Evolutionary conservation across 176 grass and related monocot genomes (phyloP), one percentile per base, ranked within the genome.

Genomic region (Triticum urartu): DNA sequence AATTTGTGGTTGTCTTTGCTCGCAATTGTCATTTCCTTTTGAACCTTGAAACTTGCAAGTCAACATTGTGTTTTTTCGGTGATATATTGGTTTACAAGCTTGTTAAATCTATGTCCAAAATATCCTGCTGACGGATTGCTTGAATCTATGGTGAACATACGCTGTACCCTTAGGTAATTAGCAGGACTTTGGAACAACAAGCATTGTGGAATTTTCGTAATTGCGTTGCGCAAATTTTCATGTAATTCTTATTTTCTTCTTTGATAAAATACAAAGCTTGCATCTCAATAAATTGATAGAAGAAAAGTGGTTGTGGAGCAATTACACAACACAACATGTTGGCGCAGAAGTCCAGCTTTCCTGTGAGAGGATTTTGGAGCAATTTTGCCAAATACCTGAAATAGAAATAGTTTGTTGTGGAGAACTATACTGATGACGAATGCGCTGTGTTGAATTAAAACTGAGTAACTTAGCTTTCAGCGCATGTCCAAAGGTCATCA

Each of bases 381-480:
- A 47, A 13, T 47, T 47, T 47, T 47, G 11, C 11, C 43, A 47
- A 13, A 47, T 47, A 47, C 43, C 43, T 47, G 11, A 47, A 47
- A 47, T 47, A 47, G 11, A 13, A 58, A 58, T 58, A 58, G 54
- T 58, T 58, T 58, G 54, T 58, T 58, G 5, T 21, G 54, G 54
- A 21, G 54, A 20, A 58, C 5, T 38, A 45, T 47, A 47, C 3
- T 47, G 43, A 47, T 47, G 11, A 47, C 11, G 43, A 47, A 47
- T 47, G 43, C 3, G 43, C 43, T 47, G 43, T 47, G 43, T 64
- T 25, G 40, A 59, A 11, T 84, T 72, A 54, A 36, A 85, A 75
- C 45, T 59, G 43, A 20, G 84, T 73, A 58, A 58, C 13, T 80
- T 66, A 85, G 43, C 68, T 68, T 35, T 75, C 20, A 68, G 59